phyloP scores from a whole-genome alignment of 768 basidiomycete species.

The Lentinula sp. region DNA sequence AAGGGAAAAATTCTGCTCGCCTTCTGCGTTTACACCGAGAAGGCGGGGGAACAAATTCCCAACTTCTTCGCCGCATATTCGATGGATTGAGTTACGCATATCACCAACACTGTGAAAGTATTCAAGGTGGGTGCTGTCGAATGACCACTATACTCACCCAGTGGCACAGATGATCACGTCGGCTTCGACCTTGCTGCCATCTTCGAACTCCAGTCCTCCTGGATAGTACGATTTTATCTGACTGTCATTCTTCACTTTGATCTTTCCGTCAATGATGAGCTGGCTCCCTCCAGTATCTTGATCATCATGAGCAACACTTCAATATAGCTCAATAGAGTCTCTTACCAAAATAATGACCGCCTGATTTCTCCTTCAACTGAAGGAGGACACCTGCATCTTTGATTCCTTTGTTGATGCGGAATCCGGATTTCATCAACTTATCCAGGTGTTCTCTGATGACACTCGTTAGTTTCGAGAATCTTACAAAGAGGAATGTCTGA shows the following conservation, averaged over 20 bases:
- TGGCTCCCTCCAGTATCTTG: slow-evolving; percentile 38
- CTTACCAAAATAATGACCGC: slow-evolving; percentile 53
- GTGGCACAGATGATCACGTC: slow-evolving; percentile 37
- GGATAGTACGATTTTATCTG: slow-evolving; percentile 25
- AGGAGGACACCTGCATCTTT: slow-evolving; percentile 36
- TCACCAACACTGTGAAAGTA: slow-evolving; percentile 7
- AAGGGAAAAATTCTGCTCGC: slow-evolving; percentile 32
- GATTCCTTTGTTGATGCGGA: slow-evolving; percentile 35
- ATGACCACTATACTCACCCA: slow-evolving; percentile 19
- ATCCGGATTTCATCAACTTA: slow-evolving; percentile 41
- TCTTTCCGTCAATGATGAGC: slow-evolving; percentile 42
- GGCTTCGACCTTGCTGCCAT: slow-evolving; percentile 22
- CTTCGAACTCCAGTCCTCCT: slow-evolving; percentile 22
- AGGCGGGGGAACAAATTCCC: slow-evolving; percentile 31
- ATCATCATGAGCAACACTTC: not conserved
- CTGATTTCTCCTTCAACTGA: slow-evolving; percentile 28
- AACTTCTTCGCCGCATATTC: slow-evolving; percentile 29
- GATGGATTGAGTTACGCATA: slow-evolving; percentile 19
- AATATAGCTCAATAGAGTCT: not conserved
- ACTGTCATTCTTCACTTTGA: slow-evolving; percentile 44
- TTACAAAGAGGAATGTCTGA: slow-evolving; percentile 3
- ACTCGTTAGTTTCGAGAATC: not conserved
- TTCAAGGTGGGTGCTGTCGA: slow-evolving; percentile 9
- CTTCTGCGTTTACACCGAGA: slow-evolving; percentile 47
- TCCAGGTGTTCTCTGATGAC: slow-evolving; percentile 34